phyloP scores from a whole-genome alignment of 2,329 filamentous ascomycete species.

The Paecilomyces dactylethromorphus region DNA sequence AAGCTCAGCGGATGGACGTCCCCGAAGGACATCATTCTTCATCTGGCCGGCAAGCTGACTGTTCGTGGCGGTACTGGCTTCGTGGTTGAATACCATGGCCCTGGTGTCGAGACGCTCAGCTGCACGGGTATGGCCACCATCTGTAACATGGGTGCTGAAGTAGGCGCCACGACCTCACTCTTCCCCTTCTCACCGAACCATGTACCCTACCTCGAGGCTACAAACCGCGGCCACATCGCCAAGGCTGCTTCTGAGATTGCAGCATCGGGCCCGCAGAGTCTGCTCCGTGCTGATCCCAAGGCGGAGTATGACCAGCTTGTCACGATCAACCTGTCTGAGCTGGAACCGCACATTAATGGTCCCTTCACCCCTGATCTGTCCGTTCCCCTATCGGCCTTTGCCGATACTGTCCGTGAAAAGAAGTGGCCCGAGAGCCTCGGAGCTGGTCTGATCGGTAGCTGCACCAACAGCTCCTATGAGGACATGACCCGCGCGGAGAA shows the following conservation, averaged over 20 bases:
- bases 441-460: constrained; percentile 91
- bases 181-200: constrained; percentile 89
- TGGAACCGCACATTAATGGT: constrained; percentile 95
- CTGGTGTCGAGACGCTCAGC: constrained; percentile 82
- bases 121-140: constrained; percentile 90
- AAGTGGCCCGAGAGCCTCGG: constrained; percentile 88
- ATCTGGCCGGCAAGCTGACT: constrained; percentile 81
- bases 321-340: constrained; percentile 78
- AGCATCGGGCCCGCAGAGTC: constrained; percentile 52
- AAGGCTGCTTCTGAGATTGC: constrained; percentile 58
- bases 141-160: constrained; percentile 82
- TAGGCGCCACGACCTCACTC: constrained; percentile 89
- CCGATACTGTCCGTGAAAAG: constrained; percentile 73
- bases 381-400: constrained; percentile 85
- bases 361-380: constrained; percentile 95
- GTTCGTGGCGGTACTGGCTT: constrained; percentile 91
- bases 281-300: constrained; percentile 69
- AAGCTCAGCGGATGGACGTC: constrained; percentile 83
- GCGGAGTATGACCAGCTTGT: constrained; percentile 88
- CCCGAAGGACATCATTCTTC: constrained; percentile 91
- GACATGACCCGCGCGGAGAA: constrained; percentile 96
- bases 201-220: constrained; percentile 77
- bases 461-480: constrained; percentile 97
- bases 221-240: constrained; percentile 67
- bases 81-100: constrained; percentile 89